phyloP scores from a whole-genome alignment of 2,329 filamentous ascomycete genomes.

The Neofusicoccum kwambonambiense region DNA sequence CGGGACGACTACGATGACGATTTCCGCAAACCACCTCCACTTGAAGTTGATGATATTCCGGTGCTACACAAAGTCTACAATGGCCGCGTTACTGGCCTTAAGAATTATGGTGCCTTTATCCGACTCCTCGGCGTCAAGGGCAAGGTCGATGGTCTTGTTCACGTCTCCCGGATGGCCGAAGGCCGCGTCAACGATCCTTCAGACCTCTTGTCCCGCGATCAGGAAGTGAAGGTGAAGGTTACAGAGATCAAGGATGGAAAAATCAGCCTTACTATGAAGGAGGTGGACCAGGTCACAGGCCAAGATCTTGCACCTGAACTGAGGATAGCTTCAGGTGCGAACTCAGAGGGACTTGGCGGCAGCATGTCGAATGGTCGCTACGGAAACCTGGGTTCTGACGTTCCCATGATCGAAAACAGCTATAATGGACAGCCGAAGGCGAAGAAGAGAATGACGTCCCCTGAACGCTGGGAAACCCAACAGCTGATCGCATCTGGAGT shows the following conservation, averaged over 20 bases:
- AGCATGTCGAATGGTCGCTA: constrained; percentile 49
- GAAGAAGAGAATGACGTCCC: constrained; percentile 92
- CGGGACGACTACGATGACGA: constrained; percentile 49
- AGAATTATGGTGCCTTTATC: constrained; percentile 94
- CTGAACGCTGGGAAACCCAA: constrained; percentile 95
- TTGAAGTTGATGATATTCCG: constrained; percentile 78
- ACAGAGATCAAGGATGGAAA: constrained; percentile 77
- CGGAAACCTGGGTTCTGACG: constrained; percentile 50
- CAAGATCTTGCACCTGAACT: constrained; percentile 77
- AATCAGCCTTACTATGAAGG: constrained; percentile 93
- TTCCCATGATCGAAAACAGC: constrained; percentile 62
- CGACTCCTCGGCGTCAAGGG: constrained; percentile 84
- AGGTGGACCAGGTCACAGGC: constrained; percentile 88
- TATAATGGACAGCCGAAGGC: constrained; percentile 56
- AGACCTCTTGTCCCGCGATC: constrained; percentile 76
- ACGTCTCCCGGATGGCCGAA: constrained; percentile 84
- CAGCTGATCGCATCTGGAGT: constrained; percentile 95
- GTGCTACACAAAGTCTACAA: constrained; percentile 85
- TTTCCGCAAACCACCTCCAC: constrained; percentile 64
- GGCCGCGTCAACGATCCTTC: constrained; percentile 90
- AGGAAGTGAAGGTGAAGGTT: constrained; percentile 90
- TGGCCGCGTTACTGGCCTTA: constrained; percentile 85
- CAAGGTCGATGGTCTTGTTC: constrained; percentile 89
- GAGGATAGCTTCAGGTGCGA: constrained; percentile 83
- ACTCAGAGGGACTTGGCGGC: constrained; percentile 77